Evolutionary conservation across 495 filamentous ascomycete species (phyloP).

Genomic region (Neurospora tetrasperma): DNA sequence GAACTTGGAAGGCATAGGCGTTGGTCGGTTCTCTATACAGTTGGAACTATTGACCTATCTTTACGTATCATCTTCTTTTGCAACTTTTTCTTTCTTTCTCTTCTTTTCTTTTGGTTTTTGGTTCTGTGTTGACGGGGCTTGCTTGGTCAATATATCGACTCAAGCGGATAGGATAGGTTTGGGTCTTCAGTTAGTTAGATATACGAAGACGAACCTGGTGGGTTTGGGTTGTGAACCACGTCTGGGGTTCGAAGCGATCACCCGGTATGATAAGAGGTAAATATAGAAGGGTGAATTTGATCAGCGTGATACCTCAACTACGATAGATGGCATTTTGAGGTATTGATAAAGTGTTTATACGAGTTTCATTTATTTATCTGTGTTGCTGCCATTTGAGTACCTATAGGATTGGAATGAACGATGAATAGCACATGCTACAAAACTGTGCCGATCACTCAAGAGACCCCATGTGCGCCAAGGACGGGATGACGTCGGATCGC

Average conservation of each 20-base stretch:
- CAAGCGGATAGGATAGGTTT: not conserved
- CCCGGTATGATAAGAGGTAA: not conserved
- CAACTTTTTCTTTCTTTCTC: not conserved
- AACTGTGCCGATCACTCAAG: not conserved
- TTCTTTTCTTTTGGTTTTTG: not conserved
- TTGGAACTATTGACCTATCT: not conserved
- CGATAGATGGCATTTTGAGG: not conserved
- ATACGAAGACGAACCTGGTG: not conserved
- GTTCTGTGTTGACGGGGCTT: not conserved
- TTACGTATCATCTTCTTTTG: not conserved
- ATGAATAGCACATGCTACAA: not conserved
- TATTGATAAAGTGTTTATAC: not conserved
- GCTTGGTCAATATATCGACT: not conserved
- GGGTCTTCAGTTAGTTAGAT: not conserved
- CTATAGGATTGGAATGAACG: not conserved
- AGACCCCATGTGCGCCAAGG: not conserved
- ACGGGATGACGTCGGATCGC: not conserved
- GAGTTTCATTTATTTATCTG: not conserved
- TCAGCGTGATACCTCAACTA: not conserved
- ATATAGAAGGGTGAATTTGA: not conserved
- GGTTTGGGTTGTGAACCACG: not conserved
- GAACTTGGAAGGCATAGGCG: not conserved
- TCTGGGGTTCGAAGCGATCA: not conserved
- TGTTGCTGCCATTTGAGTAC: too few species aligned
- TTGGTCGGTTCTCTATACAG: not conserved